phyloP scores from a whole-genome alignment of 805 yeast genomes.

The Starmerella sp. region DNA sequence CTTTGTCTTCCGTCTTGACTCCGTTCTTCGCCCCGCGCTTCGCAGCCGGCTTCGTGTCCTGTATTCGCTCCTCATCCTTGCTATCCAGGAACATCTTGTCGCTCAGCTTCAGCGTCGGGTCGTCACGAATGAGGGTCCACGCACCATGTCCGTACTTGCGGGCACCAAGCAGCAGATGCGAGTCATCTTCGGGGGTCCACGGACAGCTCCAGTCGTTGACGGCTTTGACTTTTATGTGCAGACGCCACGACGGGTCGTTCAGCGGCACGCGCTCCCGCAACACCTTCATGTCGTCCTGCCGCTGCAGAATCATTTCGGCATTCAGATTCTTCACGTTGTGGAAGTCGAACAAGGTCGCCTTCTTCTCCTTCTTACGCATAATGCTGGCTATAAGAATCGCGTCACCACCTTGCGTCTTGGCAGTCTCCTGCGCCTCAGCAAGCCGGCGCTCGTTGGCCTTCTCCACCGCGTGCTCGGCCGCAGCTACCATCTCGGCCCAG shows the following conservation, averaged over 20 bases:
- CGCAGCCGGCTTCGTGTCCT: not conserved
- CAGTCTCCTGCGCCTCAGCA: slow-evolving; percentile 21
- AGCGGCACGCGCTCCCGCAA: slow-evolving; percentile 44
- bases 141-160: slow-evolving; percentile 91
- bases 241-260: slow-evolving; percentile 48
- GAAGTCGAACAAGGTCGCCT: slow-evolving; percentile 80
- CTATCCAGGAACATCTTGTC: slow-evolving; percentile 60
- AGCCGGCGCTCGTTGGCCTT: slow-evolving; percentile 56
- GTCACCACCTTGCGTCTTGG: slow-evolving; percentile 19
- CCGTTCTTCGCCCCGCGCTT: slow-evolving; percentile 15
- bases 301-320: slow-evolving; percentile 72
- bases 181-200: slow-evolving; percentile 78
- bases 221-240: slow-evolving; percentile 56
- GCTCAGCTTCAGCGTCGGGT: slow-evolving; percentile 76
- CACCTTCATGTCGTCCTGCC: slow-evolving; percentile 75
- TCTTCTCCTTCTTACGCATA: slow-evolving; percentile 68
- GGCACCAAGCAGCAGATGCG: slow-evolving; percentile 76
- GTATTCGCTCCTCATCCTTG: slow-evolving; percentile 21
- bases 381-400: slow-evolving; percentile 25
- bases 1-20: not conserved
- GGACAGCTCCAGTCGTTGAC: slow-evolving; percentile 86
- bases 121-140: slow-evolving; percentile 90
- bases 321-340: slow-evolving; percentile 78
- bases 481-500: slow-evolving; percentile 57
- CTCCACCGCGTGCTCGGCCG: slow-evolving; percentile 49